These are phyloP conservation scores for Paramecium biaurelia DNA, from an alignment of 73 alveolate species.

Conservation along the genomic window DNA sequence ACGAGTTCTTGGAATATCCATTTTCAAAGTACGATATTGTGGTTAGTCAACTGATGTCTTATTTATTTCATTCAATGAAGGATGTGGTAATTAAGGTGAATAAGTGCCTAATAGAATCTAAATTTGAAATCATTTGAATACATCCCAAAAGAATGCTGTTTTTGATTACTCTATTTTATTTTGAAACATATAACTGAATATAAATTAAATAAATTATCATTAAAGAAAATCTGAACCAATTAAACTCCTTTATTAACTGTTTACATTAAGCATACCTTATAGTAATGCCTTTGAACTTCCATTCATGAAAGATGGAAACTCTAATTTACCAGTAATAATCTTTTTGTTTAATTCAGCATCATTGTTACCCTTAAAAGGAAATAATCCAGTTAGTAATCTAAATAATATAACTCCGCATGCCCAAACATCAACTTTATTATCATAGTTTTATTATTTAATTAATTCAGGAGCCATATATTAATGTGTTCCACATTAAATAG, in stretches of 20 bases:
- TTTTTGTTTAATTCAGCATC: slow-evolving; percentile 55
- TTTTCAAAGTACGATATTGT: slow-evolving; percentile 24
- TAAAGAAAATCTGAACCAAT: neutral
- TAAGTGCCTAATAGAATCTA: slow-evolving; percentile 41
- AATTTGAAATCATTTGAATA: neutral
- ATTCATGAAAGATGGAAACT: slow-evolving; percentile 55
- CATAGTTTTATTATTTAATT: neutral
- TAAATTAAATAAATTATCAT: neutral
- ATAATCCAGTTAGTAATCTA: neutral
- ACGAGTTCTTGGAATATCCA: slow-evolving; percentile 52
- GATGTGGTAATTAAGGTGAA: slow-evolving; percentile 15
- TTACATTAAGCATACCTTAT: neutral
- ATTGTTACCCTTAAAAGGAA: slow-evolving; percentile 15
- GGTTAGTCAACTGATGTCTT: neutral
- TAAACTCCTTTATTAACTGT: neutral
- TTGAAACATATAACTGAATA: slow-evolving; percentile 33
- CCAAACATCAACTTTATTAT: neutral
- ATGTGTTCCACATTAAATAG: slow-evolving; percentile 76
- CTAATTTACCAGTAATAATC: slow-evolving; percentile 53
- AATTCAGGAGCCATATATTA: neutral
- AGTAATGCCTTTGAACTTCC: slow-evolving; percentile 6
- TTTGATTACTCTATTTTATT: slow-evolving; percentile 24
- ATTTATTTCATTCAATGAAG: neutral
- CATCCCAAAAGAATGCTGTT: slow-evolving; percentile 59
- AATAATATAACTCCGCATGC: neutral